phyloP scores from a whole-genome alignment of 176 grass and related monocot species.

The Dactylis glomerata region DNA sequence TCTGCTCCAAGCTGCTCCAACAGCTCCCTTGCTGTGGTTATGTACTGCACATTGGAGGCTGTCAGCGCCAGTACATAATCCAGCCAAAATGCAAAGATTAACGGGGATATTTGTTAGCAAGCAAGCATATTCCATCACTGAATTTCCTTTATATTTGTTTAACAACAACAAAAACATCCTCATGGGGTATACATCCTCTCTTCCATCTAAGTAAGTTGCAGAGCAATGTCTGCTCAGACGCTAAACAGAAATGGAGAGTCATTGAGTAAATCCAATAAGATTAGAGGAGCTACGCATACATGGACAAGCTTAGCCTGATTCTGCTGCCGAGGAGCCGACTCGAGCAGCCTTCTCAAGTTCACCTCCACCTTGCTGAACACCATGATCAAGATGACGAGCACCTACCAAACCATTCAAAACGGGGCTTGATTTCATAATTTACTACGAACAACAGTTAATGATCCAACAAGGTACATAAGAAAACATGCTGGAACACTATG shows the following conservation, averaged over 20 bases:
- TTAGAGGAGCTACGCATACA: slow-evolving; percentile 22
- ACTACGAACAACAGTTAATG: neutral
- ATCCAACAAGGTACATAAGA: neutral
- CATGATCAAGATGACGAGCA: slow-evolving; percentile 27
- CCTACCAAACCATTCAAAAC: neutral
- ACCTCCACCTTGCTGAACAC: slow-evolving; percentile 81
- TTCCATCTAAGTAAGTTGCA: neutral
- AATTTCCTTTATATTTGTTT: neutral
- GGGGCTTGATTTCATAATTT: neutral
- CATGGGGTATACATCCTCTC: neutral
- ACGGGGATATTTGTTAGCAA: neutral
- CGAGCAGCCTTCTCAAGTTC: slow-evolving; percentile 84
- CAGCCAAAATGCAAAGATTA: neutral
- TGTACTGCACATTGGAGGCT: slow-evolving; percentile 55
- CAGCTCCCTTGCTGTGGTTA: slow-evolving; percentile 81
- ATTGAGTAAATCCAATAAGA: neutral
- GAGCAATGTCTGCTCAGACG: neutral
- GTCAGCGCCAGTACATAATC: slow-evolving; percentile 1
- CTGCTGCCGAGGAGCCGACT: slow-evolving; percentile 68
- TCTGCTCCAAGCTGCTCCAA: slow-evolving; percentile 84
- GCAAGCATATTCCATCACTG: neutral
- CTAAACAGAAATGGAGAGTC: neutral
- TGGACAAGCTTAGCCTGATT: slow-evolving; percentile 90
- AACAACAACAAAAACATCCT: neutral
- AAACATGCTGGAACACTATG: neutral